These are phyloP conservation scores for Leccinum angustisporum DNA, from an alignment of 1,284 basidiomycete species.

Conservation along the genomic window DNA sequence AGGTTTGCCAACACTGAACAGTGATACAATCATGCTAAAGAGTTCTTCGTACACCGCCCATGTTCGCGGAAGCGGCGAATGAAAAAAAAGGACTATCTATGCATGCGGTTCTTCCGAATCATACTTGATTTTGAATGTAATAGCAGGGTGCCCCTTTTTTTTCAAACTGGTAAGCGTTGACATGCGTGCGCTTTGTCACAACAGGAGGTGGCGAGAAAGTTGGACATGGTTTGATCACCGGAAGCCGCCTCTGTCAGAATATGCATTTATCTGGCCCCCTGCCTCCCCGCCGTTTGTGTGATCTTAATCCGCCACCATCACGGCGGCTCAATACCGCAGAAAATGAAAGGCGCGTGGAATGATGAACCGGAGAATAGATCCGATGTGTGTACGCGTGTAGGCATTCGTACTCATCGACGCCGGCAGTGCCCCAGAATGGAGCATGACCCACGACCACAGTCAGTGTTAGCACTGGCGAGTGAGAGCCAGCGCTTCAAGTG, in stretches of 20 bases:
- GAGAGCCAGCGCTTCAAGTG: background rate
- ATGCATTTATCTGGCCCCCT: background rate
- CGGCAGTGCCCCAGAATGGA: slow-evolving; percentile 2
- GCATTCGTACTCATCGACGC: slow-evolving; percentile 13
- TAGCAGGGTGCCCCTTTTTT: background rate
- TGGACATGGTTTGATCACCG: slow-evolving; percentile 18
- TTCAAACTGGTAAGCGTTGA: background rate
- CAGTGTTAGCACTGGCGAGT: background rate
- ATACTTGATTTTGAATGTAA: background rate
- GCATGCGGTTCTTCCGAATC: background rate
- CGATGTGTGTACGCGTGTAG: background rate
- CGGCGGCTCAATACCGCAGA: slow-evolving; percentile 6
- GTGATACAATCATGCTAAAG: background rate
- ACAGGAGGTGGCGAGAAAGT: slow-evolving; percentile 1
- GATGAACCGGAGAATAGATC: background rate
- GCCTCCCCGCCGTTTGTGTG: background rate
- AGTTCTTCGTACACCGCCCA: background rate
- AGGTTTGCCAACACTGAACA: background rate
- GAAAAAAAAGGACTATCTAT: background rate
- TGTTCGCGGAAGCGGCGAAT: background rate
- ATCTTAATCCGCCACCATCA: slow-evolving; percentile 10
- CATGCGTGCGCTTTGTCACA: background rate
- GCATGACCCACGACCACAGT: background rate
- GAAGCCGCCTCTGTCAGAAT: background rate
- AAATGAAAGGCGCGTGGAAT: slow-evolving; percentile 23